These are phyloP conservation scores for Acanthamoeba castellanii DNA, from an alignment of 208 protist species.

Conservation along the genomic window DNA sequence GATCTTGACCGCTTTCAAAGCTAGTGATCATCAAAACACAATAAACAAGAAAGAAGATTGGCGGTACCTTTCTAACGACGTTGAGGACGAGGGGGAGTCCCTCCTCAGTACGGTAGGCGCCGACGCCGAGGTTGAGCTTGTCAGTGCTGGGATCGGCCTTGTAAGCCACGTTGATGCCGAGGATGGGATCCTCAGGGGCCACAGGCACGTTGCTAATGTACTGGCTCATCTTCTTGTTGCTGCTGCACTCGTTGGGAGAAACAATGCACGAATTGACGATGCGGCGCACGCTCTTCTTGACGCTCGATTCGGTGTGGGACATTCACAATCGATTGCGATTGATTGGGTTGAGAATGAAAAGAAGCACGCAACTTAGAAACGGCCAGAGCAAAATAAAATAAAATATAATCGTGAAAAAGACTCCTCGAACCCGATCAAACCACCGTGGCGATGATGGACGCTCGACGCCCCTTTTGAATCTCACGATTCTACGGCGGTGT, in stretches of 20 bases:
- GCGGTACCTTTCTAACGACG: conserved; percentile 91
- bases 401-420: too few species aligned
- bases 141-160: conserved; percentile 89
- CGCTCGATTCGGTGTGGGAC: neutral
- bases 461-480: too few species aligned
- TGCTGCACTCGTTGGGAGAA: conserved; percentile 34
- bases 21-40: too few species aligned
- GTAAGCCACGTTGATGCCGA: conserved; percentile 87
- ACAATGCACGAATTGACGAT: conserved; percentile 59
- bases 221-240: neutral
- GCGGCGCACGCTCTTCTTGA: conserved; percentile 56
- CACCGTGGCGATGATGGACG: too few species aligned
- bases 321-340: too few species aligned
- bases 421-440: too few species aligned
- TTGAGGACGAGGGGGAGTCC: conserved; percentile 95
- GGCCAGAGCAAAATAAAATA: too few species aligned
- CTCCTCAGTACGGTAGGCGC: conserved; percentile 97
- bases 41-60: neutral
- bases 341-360: too few species aligned
- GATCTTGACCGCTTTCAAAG: neutral
- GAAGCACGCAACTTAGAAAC: too few species aligned
- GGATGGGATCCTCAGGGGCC: conserved; percentile 89
- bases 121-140: conserved; percentile 98
- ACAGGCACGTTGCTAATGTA: conserved; percentile 80
- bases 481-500: too few species aligned